phyloP scores from a whole-genome alignment of 2,329 filamentous ascomycete species.

The Parastagonospora nodorum region DNA sequence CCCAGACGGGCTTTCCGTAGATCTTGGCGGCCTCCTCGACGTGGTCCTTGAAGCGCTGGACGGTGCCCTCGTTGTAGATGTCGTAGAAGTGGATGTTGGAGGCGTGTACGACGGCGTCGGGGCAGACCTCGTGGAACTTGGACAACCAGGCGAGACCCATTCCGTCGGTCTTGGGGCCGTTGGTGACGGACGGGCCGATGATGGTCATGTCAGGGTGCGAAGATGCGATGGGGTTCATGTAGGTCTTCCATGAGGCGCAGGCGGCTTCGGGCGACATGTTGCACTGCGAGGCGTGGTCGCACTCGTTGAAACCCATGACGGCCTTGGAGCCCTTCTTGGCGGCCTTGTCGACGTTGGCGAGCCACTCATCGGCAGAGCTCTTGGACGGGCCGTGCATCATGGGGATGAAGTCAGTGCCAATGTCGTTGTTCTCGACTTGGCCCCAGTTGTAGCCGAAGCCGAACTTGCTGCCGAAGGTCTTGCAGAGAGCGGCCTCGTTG shows the following conservation, averaged over 20 bases:
- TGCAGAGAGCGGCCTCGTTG: slow-evolving; percentile 63
- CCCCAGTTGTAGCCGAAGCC: slow-evolving; percentile 75
- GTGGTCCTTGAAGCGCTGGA: slow-evolving; percentile 44
- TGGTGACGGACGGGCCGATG: slow-evolving; percentile 42
- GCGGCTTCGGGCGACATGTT: slow-evolving; percentile 40
- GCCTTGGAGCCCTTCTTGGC: slow-evolving; percentile 38
- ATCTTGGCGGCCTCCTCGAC: slow-evolving; percentile 43
- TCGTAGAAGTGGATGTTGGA: slow-evolving; percentile 49
- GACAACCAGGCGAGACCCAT: slow-evolving; percentile 42
- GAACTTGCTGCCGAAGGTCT: slow-evolving; percentile 57
- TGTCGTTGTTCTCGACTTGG: slow-evolving; percentile 41
- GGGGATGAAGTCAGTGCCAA: slow-evolving; percentile 65
- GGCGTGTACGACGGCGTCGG: slow-evolving; percentile 42
- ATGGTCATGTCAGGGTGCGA: slow-evolving; percentile 38
- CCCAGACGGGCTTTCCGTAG: slow-evolving; percentile 41
- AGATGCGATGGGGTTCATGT: slow-evolving; percentile 39
- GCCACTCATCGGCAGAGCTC: slow-evolving; percentile 29
- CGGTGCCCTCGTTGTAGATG: slow-evolving; percentile 30
- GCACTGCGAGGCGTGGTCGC: slow-evolving; percentile 39
- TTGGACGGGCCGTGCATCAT: slow-evolving; percentile 46
- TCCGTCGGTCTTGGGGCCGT: slow-evolving; percentile 12
- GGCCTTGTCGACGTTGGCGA: slow-evolving; percentile 48
- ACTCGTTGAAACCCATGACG: slow-evolving; percentile 50
- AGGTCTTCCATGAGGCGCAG: slow-evolving; percentile 37
- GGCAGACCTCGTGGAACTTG: slow-evolving; percentile 39